Conservation (phyloP, 257 asterid species). For the Dorcoceras hygrometricum region DNA sequence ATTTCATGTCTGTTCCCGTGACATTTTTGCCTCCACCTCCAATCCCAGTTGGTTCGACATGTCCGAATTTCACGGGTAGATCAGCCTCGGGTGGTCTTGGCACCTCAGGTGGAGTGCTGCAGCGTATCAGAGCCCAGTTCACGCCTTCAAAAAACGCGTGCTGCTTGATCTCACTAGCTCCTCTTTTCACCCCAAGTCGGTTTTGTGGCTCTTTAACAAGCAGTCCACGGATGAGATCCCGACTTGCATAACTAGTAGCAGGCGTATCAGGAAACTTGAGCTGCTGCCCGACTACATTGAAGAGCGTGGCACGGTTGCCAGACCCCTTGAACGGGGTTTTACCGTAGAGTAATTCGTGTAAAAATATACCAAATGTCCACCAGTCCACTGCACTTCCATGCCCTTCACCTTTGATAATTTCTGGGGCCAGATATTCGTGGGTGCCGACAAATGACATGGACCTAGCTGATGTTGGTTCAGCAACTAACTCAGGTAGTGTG, state of each 20-base stretch:
- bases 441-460: constrained; percentile 89
- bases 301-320: constrained; percentile 70
- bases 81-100: constrained; percentile 56
- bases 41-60: constrained; percentile 32
- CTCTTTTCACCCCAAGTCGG: constrained; percentile 69
- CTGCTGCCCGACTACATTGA: constrained; percentile 74
- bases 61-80: constrained; percentile 39
- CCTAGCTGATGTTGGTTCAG: constrained; percentile 77
- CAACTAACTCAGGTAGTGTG: constrained; percentile 63
- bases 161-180: constrained; percentile 83
- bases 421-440: constrained; percentile 77
- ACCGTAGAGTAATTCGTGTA: constrained; percentile 68
- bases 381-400: constrained; percentile 89
- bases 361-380: constrained; percentile 90
- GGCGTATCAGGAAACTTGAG: constrained; percentile 69
- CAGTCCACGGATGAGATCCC: constrained; percentile 67
- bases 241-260: constrained; percentile 60
- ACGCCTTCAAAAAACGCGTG: constrained; percentile 80
- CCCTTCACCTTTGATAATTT: constrained; percentile 83
- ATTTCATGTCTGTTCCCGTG: constrained; percentile 43
- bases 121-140: constrained; percentile 78
- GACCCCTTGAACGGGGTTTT: constrained; percentile 77
- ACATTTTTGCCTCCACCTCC: constrained; percentile 44
- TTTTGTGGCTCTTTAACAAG: constrained; percentile 74
- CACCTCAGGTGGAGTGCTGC: constrained; percentile 83